Evolutionary conservation across 352 stramenopile species (phyloP).

Genomic region (Phytophthora pistaciae): DNA sequence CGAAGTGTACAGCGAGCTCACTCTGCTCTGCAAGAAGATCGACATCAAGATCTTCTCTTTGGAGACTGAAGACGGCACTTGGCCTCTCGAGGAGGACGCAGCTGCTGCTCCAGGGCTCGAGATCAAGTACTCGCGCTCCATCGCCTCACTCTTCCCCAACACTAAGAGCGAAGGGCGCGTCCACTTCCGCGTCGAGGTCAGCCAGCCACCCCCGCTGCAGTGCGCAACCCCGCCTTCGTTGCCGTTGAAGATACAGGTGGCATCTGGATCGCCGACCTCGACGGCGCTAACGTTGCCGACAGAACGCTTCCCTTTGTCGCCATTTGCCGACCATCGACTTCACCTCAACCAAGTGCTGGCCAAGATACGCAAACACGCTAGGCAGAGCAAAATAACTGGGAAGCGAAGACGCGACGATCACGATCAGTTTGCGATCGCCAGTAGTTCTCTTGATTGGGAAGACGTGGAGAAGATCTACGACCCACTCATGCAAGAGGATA

Average conservation of each 20-base stretch:
- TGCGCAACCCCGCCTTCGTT: background rate
- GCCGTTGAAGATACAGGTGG: background rate
- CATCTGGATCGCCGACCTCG: background rate
- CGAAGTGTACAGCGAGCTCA: slow-evolving; percentile 5
- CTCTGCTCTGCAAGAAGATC: slow-evolving; percentile 5
- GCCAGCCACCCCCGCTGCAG: background rate
- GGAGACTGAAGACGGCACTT: background rate
- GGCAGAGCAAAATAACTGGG: background rate
- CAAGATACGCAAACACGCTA: background rate
- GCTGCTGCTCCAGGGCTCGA: background rate
- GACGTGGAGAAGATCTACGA: slow-evolving; percentile 5
- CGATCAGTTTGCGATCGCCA: background rate
- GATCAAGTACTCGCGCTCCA: slow-evolving; percentile 8
- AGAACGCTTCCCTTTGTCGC: background rate
- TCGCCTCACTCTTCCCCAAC: slow-evolving; percentile 5
- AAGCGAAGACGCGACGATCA: background rate
- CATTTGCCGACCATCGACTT: slow-evolving; percentile 3
- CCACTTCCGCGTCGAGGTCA: slow-evolving; percentile 12
- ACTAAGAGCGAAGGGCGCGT: slow-evolving; percentile 7
- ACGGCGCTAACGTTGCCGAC: background rate
- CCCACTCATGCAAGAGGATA: slow-evolving; percentile 2
- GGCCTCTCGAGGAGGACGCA: background rate
- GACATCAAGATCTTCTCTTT: slow-evolving; percentile 11
- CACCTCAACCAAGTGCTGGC: slow-evolving; percentile 5
- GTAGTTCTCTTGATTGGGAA: background rate